phyloP scores from a whole-genome alignment of 2,329 filamentous ascomycete genomes.

The Diaporthe ilicicola region DNA sequence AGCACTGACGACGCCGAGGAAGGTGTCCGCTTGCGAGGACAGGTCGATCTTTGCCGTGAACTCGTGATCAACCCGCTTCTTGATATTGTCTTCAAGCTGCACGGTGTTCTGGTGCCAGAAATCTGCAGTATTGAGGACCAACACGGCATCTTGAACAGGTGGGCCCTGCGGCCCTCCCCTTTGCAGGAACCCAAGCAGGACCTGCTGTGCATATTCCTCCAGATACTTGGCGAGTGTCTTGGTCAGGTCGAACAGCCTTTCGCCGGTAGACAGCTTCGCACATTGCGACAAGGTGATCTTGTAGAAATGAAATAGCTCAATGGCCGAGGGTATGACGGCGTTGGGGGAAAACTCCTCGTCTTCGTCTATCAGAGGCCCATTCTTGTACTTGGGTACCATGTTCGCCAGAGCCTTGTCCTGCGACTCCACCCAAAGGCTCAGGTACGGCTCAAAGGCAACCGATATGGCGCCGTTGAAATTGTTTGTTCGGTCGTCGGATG shows the following conservation, averaged over 20 bases:
- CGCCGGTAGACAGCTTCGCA: constrained; percentile 93
- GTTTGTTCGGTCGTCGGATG: constrained; percentile 76
- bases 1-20: constrained; percentile 92
- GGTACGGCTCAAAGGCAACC: constrained; percentile 95
- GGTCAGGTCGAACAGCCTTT: constrained; percentile 83
- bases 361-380: constrained; percentile 78
- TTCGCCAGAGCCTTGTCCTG: constrained; percentile 87
- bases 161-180: constrained; percentile 61
- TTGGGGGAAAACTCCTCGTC: constrained; percentile 95
- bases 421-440: constrained; percentile 96
- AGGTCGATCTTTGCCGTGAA: constrained; percentile 82
- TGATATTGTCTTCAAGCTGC: constrained; percentile 94
- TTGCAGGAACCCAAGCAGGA: constrained; percentile 77
- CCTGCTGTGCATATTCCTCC: constrained; percentile 94
- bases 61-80: constrained; percentile 84
- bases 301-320: constrained; percentile 97
- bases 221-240: constrained; percentile 90
- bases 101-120: constrained; percentile 96
- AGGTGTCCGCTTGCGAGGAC: constrained; percentile 92
- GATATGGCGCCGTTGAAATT: constrained; percentile 92
- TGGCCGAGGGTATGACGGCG: constrained; percentile 90
- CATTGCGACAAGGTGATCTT: constrained; percentile 92
- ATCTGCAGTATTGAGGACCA: constrained; percentile 95
- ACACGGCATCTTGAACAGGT: constrained; percentile 77
- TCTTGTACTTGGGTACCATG: constrained; percentile 88